Base-by-base conservation (phyloP, 2,329 filamentous ascomycete genomes). In the Lasiodiplodia hormozganensis region DNA sequence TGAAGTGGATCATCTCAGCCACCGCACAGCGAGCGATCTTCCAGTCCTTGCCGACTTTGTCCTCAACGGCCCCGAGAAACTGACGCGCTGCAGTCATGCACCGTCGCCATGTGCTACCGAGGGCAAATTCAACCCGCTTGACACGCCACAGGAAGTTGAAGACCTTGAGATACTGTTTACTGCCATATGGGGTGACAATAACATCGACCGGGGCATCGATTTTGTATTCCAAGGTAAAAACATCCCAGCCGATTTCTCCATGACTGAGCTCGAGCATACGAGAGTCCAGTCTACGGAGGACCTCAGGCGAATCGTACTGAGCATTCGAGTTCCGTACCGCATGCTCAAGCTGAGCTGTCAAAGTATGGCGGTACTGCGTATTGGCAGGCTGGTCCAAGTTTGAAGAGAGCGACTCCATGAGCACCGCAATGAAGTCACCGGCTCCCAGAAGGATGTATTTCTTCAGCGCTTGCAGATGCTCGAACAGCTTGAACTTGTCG, bases 101-200 rank as follows among this genome's bases (percentile, higher is more conserved):
- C 72, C 94, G 92, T 68, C 96, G 90, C 94, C 96, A 99, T 51
- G 93, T 96, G 14, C 92, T 93, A 5, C 91, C 88, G 1, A 99
- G 87, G 0, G 93, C 94, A 76, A 98, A 99, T 76, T 99, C 96
- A 64, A 99, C 96, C 34, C 96, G 91, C 82, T 99, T 99, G 76
- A 99, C 93, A 71, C 96, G 91, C 95, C 96, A 99, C 3, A 99
- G 86, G 76, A 99, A 97, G 81, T 99, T 99, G 87, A 99, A 99
- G 11, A 99, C 93, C 78, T 98, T 98, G 74, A 99, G 90, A 77
- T 99, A 99, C 77, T 99, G 95, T 25, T 95, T 92, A 72, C 92
- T 95, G 56, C 94, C 94, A 88, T 94, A 97, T 52, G 96, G 93
- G 0, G 95, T 98, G 49, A 99, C 94, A 58, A 99, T 94, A 34